These are phyloP conservation scores for Nicotiana undulata DNA, from an alignment of 257 asterid species.

Conservation along the genomic window DNA sequence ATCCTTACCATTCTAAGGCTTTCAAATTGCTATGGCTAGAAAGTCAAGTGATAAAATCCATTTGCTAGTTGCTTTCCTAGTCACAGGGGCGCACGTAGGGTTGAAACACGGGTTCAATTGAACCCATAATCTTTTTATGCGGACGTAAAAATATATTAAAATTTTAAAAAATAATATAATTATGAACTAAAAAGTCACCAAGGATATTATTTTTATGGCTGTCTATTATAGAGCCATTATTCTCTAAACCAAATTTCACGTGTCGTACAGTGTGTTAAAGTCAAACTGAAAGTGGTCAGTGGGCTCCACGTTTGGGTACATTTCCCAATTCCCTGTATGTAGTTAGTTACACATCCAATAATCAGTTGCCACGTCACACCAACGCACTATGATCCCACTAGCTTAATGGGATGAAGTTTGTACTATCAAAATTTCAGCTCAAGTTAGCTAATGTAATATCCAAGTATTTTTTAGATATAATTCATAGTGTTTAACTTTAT, in stretches of 20 bases:
- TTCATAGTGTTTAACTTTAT: not conserved
- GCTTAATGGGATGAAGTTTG: not conserved
- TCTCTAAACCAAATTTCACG: conserved; percentile 7
- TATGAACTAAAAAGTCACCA: not conserved
- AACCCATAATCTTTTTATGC: too few species aligned
- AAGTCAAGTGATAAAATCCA: not conserved
- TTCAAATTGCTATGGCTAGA: not conserved
- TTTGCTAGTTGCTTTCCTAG: not conserved
- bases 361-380: conserved; percentile 17
- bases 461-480: not conserved
- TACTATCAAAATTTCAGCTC: not conserved
- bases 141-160: too few species aligned
- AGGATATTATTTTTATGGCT: not conserved
- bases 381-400: conserved; percentile 13
- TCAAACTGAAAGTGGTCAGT: conserved; percentile 8
- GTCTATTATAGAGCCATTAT: not conserved
- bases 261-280: not conserved
- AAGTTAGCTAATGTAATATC: not conserved
- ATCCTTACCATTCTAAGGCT: not conserved
- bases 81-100: too few species aligned
- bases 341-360: conserved; percentile 13
- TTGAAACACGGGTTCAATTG: too few species aligned
- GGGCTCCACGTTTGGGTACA: conserved; percentile 29
- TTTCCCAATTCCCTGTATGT: not conserved
- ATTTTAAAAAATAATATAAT: too few species aligned